Conservation (phyloP, 306 rosid species). For the Pueraria montana region DNA sequence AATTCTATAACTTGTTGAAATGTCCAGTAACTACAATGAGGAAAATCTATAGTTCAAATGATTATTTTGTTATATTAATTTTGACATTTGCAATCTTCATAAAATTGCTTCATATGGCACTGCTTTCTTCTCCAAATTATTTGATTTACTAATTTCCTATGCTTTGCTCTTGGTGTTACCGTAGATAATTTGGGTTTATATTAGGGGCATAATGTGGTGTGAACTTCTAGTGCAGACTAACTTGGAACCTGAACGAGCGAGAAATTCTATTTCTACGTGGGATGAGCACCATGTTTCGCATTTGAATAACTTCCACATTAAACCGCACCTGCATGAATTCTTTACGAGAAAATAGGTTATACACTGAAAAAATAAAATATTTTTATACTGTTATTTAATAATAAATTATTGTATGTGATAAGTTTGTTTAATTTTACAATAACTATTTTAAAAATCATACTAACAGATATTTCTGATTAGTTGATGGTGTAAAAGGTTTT, state of each 20-base stretch:
- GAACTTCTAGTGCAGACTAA: background rate
- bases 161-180: background rate
- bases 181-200: background rate
- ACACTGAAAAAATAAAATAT: too few species aligned
- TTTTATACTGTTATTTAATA: too few species aligned
- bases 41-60: background rate
- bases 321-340: too few species aligned
- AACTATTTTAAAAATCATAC: too few species aligned
- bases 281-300: too few species aligned
- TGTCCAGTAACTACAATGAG: background rate
- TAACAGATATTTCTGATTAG: too few species aligned
- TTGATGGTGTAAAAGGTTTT: too few species aligned
- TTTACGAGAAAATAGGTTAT: too few species aligned
- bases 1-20: background rate
- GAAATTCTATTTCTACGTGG: background rate
- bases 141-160: background rate
- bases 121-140: background rate
- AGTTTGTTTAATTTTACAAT: too few species aligned
- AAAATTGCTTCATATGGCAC: background rate
- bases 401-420: too few species aligned
- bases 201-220: background rate
- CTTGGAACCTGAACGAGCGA: background rate
- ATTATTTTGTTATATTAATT: background rate
- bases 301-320: too few species aligned
- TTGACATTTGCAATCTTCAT: background rate